phyloP scores from a whole-genome alignment of 495 filamentous ascomycete genomes.

The Copromyces sp. region DNA sequence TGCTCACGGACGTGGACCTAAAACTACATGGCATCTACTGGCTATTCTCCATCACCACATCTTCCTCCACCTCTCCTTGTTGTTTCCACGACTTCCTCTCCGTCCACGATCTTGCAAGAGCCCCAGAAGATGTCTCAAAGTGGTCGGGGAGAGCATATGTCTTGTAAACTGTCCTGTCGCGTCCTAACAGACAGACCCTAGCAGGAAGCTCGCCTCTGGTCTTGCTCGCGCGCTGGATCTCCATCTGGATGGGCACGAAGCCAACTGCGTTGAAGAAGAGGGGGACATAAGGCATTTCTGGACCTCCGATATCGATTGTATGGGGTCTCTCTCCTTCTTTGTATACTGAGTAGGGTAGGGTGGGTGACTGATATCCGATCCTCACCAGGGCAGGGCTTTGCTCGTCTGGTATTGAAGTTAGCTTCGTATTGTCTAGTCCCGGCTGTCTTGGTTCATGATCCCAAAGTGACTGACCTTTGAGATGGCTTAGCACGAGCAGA shows the following conservation, averaged over 20 bases:
- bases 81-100: not conserved
- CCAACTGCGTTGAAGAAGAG: slow-evolving; percentile 22
- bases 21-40: not conserved
- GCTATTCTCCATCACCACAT: not conserved
- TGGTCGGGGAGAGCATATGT: slow-evolving; percentile 29
- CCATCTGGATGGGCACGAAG: slow-evolving; percentile 38
- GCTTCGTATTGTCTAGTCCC: not conserved
- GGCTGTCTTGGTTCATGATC: not conserved
- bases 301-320: not conserved
- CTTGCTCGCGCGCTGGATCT: slow-evolving; percentile 28
- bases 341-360: slow-evolving; percentile 7
- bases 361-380: slow-evolving; percentile 6
- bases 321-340: not conserved
- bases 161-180: slow-evolving; percentile 31
- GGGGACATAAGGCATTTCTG: not conserved
- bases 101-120: not conserved
- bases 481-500: slow-evolving; percentile 35
- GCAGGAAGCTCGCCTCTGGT: slow-evolving; percentile 27
- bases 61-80: not conserved
- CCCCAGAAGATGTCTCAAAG: slow-evolving; percentile 2
- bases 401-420: slow-evolving; percentile 12
- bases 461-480: slow-evolving; percentile 19
- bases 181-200: slow-evolving; percentile 36
- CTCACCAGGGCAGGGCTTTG: slow-evolving; percentile 9
- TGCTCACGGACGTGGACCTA: not conserved